These are phyloP conservation scores for Mycosphaerella sp. DNA, from an alignment of 2,329 filamentous ascomycete genomes.

Conservation along the genomic window DNA sequence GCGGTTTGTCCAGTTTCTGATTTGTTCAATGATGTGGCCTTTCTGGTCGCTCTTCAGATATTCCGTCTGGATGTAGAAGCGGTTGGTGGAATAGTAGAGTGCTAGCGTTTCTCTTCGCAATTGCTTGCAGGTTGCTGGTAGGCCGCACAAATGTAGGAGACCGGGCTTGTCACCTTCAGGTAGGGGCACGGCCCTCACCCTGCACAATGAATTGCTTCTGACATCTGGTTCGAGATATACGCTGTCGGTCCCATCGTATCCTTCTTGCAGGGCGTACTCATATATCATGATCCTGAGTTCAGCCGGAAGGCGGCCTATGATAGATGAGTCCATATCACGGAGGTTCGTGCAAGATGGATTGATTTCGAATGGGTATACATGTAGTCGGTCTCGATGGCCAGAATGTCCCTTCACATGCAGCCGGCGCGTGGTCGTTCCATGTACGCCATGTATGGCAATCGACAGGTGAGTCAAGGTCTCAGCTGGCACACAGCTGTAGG, in stretches of 20 bases:
- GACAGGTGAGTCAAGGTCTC: neutral
- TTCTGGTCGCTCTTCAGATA: conserved; percentile 21
- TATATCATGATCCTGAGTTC: conserved; percentile 19
- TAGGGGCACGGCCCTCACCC: conserved; percentile 5
- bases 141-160: conserved; percentile 10
- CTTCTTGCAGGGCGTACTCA: conserved; percentile 15
- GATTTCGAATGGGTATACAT: neutral
- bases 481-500: neutral
- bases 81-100: conserved; percentile 20
- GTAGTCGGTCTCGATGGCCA: neutral
- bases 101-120: conserved; percentile 18
- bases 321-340: neutral
- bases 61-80: conserved; percentile 21
- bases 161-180: neutral
- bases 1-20: conserved; percentile 9
- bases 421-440: neutral
- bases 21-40: conserved; percentile 10
- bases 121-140: conserved; percentile 15
- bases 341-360: neutral
- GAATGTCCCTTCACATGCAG: neutral
- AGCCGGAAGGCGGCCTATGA: conserved; percentile 2
- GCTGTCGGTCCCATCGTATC: conserved; percentile 5
- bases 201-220: neutral
- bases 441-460: neutral
- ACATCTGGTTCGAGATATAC: conserved; percentile 11